A percentile compares a stretch with the other conserved stretches of the same genome.
Conservation (phyloP, 2,329 filamentous ascomycete genomes). For the Zymoseptoria crescenta region DNA sequence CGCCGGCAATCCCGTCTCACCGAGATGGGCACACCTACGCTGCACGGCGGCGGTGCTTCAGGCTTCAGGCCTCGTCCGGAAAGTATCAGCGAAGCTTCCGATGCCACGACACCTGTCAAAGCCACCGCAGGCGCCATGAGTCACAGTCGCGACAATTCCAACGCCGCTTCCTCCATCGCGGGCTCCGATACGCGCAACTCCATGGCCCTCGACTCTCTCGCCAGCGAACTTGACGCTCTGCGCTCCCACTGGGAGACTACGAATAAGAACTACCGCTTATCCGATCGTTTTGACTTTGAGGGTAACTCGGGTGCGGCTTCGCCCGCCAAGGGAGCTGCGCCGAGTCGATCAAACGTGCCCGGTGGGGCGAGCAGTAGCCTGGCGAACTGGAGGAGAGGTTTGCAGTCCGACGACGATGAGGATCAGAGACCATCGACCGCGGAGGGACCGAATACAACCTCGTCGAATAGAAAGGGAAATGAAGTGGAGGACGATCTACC, state of each 20-base stretch:
- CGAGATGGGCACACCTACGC: conserved; percentile 24
- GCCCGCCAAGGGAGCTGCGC: conserved; percentile 8
- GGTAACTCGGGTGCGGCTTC: conserved; percentile 9
- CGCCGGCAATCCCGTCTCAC: conserved; percentile 59
- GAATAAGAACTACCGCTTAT: conserved; percentile 86
- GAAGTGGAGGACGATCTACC: conserved; percentile 5
- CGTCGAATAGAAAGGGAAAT: conserved; percentile 1
- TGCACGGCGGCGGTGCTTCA: conserved; percentile 18
- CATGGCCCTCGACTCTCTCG: conserved; percentile 67
- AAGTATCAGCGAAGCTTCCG: conserved; percentile 37
- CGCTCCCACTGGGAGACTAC: conserved; percentile 91
- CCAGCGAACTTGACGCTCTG: conserved; percentile 83
- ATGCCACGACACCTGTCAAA: conserved; percentile 26
- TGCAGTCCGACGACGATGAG: conserved; percentile 46
- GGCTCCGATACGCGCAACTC: conserved; percentile 27
- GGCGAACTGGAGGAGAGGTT: conserved; percentile 70
- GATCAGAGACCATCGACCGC: conserved; percentile 10
- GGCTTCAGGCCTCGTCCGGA: conserved; percentile 36
- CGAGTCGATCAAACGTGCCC: not conserved
- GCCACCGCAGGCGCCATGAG: conserved; percentile 20
- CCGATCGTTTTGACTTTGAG: conserved; percentile 79
- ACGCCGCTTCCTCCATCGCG: conserved; percentile 39
- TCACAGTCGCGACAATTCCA: conserved; percentile 50
- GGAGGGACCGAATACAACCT: conserved; percentile 8
- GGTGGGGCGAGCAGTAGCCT: conserved; percentile 54